These are phyloP conservation scores for Verticillium klebahnii DNA, from an alignment of 2,329 filamentous ascomycete genomes.

Conservation along the genomic window DNA sequence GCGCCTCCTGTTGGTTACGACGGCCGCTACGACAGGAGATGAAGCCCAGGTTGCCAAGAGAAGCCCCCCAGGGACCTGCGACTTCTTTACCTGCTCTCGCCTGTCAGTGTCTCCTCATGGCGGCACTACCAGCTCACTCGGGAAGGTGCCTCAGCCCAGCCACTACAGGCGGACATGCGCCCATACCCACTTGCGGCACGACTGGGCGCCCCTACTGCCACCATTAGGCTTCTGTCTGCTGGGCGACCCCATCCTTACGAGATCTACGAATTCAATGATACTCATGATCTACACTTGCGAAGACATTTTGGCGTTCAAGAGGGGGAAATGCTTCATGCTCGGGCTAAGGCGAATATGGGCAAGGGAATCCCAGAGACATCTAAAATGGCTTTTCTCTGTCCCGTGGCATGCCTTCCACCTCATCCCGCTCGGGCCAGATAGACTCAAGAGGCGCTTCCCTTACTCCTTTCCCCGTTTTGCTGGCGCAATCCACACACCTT, in stretches of 20 bases:
- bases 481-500: neutral
- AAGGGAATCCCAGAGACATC: neutral
- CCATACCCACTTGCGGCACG: neutral
- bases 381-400: neutral
- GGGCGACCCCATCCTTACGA: neutral
- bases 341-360: neutral
- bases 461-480: neutral
- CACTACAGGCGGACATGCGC: neutral
- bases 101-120: neutral
- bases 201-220: neutral
- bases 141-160: neutral
- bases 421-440: constrained; percentile 2
- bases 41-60: constrained; percentile 7
- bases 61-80: neutral
- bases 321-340: neutral
- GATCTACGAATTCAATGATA: neutral
- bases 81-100: neutral
- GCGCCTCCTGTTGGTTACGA: constrained; percentile 33
- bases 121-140: neutral
- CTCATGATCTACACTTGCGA: neutral
- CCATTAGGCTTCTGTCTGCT: neutral
- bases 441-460: constrained; percentile 5
- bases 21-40: constrained; percentile 24
- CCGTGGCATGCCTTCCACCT: neutral
- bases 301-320: neutral